These are phyloP conservation scores for Mycosphaerella sp. DNA, from an alignment of 2,329 filamentous ascomycete species.

Conservation along the genomic window DNA sequence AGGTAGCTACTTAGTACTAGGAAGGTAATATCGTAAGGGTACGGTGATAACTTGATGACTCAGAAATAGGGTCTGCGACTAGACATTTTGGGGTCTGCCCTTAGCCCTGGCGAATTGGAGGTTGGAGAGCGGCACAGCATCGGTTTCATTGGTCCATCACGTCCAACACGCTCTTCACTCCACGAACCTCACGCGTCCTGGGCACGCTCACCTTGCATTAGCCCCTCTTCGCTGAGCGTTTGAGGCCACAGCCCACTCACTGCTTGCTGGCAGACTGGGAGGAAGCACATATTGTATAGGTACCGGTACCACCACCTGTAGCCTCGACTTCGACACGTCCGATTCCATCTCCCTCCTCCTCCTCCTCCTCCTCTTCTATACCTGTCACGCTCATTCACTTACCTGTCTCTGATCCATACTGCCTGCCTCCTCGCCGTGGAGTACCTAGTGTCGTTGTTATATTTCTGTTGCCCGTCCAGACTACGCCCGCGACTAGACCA, in stretches of 20 bases:
- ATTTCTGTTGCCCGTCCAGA: constrained; percentile 8
- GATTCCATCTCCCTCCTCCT: not conserved
- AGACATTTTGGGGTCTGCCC: too few species aligned
- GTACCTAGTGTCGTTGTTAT: not conserved
- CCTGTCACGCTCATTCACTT: not conserved
- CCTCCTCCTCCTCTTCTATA: not conserved
- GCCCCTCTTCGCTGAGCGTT: not conserved
- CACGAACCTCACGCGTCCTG: constrained; percentile 16
- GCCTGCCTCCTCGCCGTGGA: not conserved
- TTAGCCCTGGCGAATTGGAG: too few species aligned
- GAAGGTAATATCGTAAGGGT: too few species aligned
- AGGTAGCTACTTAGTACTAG: too few species aligned
- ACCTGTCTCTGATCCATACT: too few species aligned
- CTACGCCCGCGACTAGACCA: constrained; percentile 7
- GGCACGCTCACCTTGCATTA: constrained; percentile 9
- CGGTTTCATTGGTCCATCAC: constrained; percentile 9
- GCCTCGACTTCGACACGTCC: not conserved
- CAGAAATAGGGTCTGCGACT: too few species aligned
- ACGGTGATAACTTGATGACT: too few species aligned
- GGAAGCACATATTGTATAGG: too few species aligned
- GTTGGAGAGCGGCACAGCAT: not conserved
- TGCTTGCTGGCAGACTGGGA: too few species aligned
- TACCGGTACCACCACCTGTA: too few species aligned
- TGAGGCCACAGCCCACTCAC: too few species aligned
- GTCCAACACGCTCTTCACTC: constrained; percentile 7